Base-by-base conservation (phyloP, 495 filamentous ascomycete genomes). In the Penicillium dipodomyicola region DNA sequence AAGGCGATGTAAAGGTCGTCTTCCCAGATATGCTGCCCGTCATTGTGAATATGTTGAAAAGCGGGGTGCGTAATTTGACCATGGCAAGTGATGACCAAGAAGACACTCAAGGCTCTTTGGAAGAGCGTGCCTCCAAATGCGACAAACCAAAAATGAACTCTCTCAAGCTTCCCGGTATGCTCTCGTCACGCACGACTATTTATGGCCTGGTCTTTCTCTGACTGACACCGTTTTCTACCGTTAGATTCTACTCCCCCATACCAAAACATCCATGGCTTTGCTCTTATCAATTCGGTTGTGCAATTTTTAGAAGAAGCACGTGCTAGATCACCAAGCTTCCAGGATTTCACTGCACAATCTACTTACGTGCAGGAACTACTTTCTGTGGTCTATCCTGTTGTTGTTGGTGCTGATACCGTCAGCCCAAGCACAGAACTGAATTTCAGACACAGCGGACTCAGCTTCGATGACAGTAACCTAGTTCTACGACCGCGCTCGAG, bases 11-110 rank as follows among this genome's bases (percentile, higher is more conserved):
- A 32, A 82, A 82, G 41, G 81, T 96, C 4, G 78, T 83, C 4
- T 88, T 90, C 65, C 87, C 92, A 1, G 89, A 92, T 63, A 82
- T 92, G 25, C 72, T 97, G 19, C 84, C 86, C 0, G 84, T 96
- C 6, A 88, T 98, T 29, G 82, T 82, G n/a, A 81, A 84, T 4
- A 95, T 98, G 92, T 72, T 97, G n/a, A 87, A 90, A 60, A 83
- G 84, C 55, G 93, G 90, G 3, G 64, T 95, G 23, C 85, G 85
- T 48, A 79, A 84, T 51, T 77, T 57, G 15, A 61, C 65, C 6
- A 52, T 66, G 29, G 40, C 62, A 5, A 47, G 48, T 19, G 57
- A 60, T 1, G 17, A 15, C 6, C 37, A 22, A 5, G 54, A 54
- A 15, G 14, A 32, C 2, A 20, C n/a, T 14, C 33, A n/a, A 12